Evolutionary conservation across 306 rosid genomes (phyloP), one percentile per base, ranked within the genome.

Genomic region (Hippophae rhamnoides): DNA sequence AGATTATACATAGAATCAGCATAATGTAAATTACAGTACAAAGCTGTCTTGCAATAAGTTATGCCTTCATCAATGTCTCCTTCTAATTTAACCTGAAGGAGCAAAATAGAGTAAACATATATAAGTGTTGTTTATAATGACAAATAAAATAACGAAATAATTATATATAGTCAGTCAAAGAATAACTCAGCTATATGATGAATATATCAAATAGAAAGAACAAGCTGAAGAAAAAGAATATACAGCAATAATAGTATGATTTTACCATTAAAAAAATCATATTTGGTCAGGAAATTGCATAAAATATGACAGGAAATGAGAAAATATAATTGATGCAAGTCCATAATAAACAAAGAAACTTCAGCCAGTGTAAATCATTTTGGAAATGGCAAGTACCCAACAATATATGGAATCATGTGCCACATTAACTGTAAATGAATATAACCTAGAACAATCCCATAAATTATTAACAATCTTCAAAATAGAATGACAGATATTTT

Each of bases 1-100:
- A 93, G 95, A 84, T 93, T 93, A 76, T 93, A 93, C 99, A 93
- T 88, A 61, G 99, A 97, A 78, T 93, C 99, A 60, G 99, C 99
- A 70, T 93, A 93, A 61, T 88, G 99, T 95, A 95, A 93, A 63
- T 93, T 93, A 72, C 83, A 86, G 80, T 67, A 88, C 81, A 93
- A 59, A 52, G 99, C 99, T 81, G 82, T 93, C 77, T 93, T 93
- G 69, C 88, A 93, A 70, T 76, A 84, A 38, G 88, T 81, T 68
- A 93, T 87, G 56, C 99, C 99, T 61, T 81, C 93, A 72, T 74
- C 72, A 38, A 88, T 93, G 74, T 88, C 94, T 12, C 99, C 99
- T 69, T 93, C 99, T 87, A 87, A 74, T 82, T 92, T 92, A 79
- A 85, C 93, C 96, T 92, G 59, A 54, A 51, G 51, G 54, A 45